Evolutionary conservation across 805 yeast species (phyloP), one percentile per base, ranked within the genome.

Genomic region (Myxozyma geophila): DNA sequence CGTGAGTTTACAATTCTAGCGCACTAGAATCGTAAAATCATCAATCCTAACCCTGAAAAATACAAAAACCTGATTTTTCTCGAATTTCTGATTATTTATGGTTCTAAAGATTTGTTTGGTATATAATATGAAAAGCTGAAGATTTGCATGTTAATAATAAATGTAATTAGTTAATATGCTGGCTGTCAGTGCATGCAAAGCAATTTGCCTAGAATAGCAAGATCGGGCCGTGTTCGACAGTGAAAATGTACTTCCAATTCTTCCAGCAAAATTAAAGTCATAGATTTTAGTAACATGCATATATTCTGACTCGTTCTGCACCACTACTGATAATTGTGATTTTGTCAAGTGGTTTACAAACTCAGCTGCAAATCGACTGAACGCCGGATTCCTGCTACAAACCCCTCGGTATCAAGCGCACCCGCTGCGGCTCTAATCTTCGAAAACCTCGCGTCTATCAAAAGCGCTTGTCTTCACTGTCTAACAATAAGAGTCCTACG

Each of bases 341-440:
- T 28, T 28, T 28, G 28, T 28, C 5, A 28, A 28, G 5, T 28
- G 5, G 28, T 28, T 28, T 28, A 28, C 28, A 28, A 28, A 28
- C 28, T 28, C 28, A 28, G 5, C 28, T 28, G 28, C 28, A 28
- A 28, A 28, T 28, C 5, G 28, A 28, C 5, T 28, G 48, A 9
- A 43, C 48, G 21, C 19, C 10, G 41, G 13, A 5, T 7, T 2
- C 33, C 21, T 33, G 4, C n/a, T 37, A 51, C 54, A 19, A 51
- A 12, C 33, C 54, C 54, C 54, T 51, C 21, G 13, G 8, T 35
- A 28, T 13, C 7, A 10, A n/a, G 37, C 54, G 19, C 54, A 51
- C 28, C 43, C 9, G 17, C 36, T 51, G 54, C 54, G 54, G 54
- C 54, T 51, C 37, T 44, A 7, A 33, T 12, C 23, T 9, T 33